Evolutionary conservation across 139 green algal genomes (phyloP), one percentile per base, ranked within the genome.

Genomic region (Chlamydomonas eustigma): DNA sequence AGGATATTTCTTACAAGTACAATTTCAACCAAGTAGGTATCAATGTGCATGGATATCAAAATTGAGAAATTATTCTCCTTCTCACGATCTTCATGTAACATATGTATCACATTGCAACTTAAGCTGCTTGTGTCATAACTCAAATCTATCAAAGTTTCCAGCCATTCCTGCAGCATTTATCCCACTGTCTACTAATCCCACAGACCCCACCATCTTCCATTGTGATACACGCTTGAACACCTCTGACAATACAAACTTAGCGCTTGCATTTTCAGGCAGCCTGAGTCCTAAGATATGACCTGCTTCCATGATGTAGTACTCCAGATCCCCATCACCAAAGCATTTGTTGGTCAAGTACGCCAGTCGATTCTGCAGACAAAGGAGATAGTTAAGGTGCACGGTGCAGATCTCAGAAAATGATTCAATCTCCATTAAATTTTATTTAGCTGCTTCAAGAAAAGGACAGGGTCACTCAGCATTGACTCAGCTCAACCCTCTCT

Each of bases 321-420:
- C 85, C 64, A 96, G 75, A 82, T 94, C 90, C 38, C 82, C 78
- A 2, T 86, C 83, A 31, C 78, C 82, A 39, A 84, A 81, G 64
- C 87, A 95, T 79, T 91, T 92, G 79, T 90, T 90, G 44, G 90
- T 88, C 35, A 96, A 71, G 38, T 83, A 79, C 0, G 88, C 88
- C 31, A 96, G 80, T 28, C 83, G 80, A 32, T 83, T 86, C 89
- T 93, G 85, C n/a, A n/a, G n/a, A n/a, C n/a, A n/a, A n/a, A n/a
- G n/a, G n/a, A n/a, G n/a, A n/a, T n/a, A n/a, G n/a, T n/a, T n/a
- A n/a, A n/a, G n/a, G n/a, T n/a, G n/a, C n/a, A n/a, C n/a, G n/a
- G n/a, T n/a, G n/a, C n/a, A n/a, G n/a, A n/a, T n/a, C n/a, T n/a
- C n/a, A n/a, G n/a, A n/a, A n/a, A n/a, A n/a, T n/a, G n/a, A n/a